Evolutionary conservation across 177 flowering plant species (phyloP).

Genomic region (Telopea speciosissima): DNA sequence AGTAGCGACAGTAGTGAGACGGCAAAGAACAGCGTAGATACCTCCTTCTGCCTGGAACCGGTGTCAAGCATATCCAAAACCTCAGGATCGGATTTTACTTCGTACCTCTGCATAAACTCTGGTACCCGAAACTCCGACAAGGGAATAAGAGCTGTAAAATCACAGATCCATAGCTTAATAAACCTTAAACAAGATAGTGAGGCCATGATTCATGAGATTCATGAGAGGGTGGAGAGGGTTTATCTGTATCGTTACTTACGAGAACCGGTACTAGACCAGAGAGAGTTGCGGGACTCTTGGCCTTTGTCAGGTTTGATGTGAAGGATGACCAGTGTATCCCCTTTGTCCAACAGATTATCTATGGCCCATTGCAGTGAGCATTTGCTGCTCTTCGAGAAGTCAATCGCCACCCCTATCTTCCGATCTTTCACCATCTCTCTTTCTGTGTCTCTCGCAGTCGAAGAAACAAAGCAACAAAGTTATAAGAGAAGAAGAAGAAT

Average conservation of each 20-base stretch:
- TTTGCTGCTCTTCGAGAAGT: conserved; percentile 59
- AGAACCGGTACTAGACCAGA: conserved; percentile 42
- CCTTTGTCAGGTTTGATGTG: conserved; percentile 28
- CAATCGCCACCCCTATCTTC: conserved; percentile 60
- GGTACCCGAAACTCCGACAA: conserved; percentile 59
- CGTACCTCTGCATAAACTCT: conserved; percentile 48
- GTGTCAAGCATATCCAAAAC: conserved; percentile 64
- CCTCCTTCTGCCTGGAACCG: conserved; percentile 65
- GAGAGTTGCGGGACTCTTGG: conserved; percentile 28
- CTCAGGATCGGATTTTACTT: conserved; percentile 39
- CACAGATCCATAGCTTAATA: too few relatives aligned
- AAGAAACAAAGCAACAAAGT: neutral
- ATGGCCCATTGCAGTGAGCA: conserved; percentile 50
- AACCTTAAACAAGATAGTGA: too few relatives aligned
- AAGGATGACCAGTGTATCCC: conserved; percentile 44
- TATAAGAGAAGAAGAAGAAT: too few relatives aligned
- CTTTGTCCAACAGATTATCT: conserved; percentile 40
- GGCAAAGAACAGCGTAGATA: neutral
- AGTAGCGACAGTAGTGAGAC: neutral
- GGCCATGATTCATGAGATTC: neutral
- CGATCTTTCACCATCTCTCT: conserved; percentile 35
- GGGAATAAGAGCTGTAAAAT: conserved; percentile 53
- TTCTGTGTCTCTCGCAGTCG: neutral
- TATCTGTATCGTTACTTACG: conserved; percentile 20
- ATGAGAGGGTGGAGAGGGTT: neutral